Evolutionary conservation across 139 green algal species (phyloP).

Genomic region (Microglena sp.): DNA sequence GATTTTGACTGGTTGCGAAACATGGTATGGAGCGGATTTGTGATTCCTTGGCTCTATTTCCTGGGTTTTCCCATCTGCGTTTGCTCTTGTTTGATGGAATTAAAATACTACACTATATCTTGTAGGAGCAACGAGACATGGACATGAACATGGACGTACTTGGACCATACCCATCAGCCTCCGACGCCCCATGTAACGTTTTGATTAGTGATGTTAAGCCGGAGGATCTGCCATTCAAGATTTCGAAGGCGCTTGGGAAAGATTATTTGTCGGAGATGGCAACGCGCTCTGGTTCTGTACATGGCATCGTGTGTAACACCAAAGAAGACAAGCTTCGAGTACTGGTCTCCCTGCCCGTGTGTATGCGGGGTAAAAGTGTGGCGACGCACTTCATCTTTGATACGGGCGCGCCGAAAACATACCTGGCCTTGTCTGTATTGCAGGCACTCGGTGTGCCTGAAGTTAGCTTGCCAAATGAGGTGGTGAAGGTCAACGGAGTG

Average conservation of each 20-base stretch:
- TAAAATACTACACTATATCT: no score
- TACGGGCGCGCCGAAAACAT: conserved; percentile 3
- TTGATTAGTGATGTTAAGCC: conserved; percentile 4
- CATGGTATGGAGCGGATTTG: no score
- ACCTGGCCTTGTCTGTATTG: conserved; percentile 7
- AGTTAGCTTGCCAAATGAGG: conserved; percentile 5
- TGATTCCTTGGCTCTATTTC: no score
- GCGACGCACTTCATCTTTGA: conserved; percentile 9
- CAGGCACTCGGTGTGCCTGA: conserved; percentile 7
- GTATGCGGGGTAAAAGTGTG: conserved; percentile 8
- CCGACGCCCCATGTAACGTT: background rate
- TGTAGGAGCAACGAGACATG: conserved; percentile 7
- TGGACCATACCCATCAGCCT: conserved; percentile 3
- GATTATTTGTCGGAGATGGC: conserved; percentile 6
- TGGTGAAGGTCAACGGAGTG: conserved; percentile 4
- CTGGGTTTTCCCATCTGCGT: no score
- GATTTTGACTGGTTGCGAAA: no score
- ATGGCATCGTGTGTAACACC: conserved; percentile 6
- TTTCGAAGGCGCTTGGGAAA: conserved; percentile 1
- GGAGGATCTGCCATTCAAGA: conserved; percentile 1
- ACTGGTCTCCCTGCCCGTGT: conserved; percentile 3
- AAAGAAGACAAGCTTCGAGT: conserved; percentile 2
- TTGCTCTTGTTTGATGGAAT: no score
- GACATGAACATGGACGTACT: conserved; percentile 1
- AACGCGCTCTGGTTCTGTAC: background rate